Percentiles rank a stretch among this genome's conserved stretches.
These are phyloP conservation scores for Cladosporium austrohemisphaericum DNA, from an alignment of 2,329 filamentous ascomycete species.

Conservation along the genomic window DNA sequence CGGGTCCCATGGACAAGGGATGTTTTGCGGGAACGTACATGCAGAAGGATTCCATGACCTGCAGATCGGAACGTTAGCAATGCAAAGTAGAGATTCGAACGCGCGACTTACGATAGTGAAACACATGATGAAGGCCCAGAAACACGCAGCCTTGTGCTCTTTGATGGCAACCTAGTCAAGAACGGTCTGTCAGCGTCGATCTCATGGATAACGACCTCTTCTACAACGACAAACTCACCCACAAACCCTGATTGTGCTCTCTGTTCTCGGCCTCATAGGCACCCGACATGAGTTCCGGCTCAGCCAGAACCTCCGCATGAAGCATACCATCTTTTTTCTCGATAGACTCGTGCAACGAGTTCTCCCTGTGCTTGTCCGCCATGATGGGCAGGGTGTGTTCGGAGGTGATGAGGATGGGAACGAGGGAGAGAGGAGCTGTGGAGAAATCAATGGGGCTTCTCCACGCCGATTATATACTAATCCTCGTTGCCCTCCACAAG, in stretches of 20 bases:
- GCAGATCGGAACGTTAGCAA: background rate
- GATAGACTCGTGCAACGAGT: background rate
- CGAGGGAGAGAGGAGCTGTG: too few species aligned
- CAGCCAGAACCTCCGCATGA: slow-evolving; percentile 36
- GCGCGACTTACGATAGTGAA: slow-evolving; percentile 47
- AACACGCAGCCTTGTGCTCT: slow-evolving; percentile 47
- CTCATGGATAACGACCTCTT: background rate
- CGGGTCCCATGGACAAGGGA: background rate
- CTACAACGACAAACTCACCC: slow-evolving; percentile 26
- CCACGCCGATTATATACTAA: background rate
- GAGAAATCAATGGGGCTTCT: too few species aligned
- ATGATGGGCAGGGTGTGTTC: background rate
- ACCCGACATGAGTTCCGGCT: slow-evolving; percentile 40
- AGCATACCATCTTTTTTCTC: slow-evolving; percentile 38
- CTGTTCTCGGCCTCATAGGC: slow-evolving; percentile 53
- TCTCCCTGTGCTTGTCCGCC: background rate
- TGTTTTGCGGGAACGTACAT: slow-evolving; percentile 35
- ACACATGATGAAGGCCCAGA: slow-evolving; percentile 49
- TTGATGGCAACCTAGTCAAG: slow-evolving; percentile 39
- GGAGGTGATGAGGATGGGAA: too few species aligned
- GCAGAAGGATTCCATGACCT: slow-evolving; percentile 59
- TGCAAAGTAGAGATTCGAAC: slow-evolving; percentile 17
- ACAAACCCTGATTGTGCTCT: slow-evolving; percentile 46
- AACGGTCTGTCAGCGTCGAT: background rate
- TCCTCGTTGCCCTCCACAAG: background rate